phyloP scores from a whole-genome alignment of 2,329 filamentous ascomycete species.

The Clarireedia paspali region DNA sequence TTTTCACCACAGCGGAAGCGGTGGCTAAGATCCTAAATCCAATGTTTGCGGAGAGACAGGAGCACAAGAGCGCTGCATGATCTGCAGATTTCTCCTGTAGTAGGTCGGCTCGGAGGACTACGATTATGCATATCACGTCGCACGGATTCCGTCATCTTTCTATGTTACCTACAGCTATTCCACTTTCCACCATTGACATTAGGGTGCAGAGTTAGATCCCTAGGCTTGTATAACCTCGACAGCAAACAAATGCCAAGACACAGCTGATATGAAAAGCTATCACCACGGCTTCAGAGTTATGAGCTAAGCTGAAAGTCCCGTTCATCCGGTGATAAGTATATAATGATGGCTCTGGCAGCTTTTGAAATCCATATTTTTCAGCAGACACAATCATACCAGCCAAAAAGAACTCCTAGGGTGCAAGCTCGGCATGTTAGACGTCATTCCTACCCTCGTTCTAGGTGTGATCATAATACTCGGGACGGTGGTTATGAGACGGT shows the following conservation, averaged over 20 bases:
- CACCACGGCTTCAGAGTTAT: background rate
- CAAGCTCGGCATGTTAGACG: conserved; percentile 4
- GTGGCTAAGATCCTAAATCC: conserved; percentile 14
- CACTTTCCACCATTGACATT: background rate
- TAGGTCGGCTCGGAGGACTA: background rate
- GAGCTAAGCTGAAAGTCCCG: background rate
- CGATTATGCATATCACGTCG: background rate
- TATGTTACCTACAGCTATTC: background rate
- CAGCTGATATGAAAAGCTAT: background rate
- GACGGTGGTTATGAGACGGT: background rate
- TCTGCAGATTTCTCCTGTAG: background rate
- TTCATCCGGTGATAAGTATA: background rate
- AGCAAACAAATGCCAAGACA: background rate
- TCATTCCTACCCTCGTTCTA: conserved; percentile 1
- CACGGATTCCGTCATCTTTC: background rate
- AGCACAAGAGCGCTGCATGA: background rate
- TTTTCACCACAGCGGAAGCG: conserved; percentile 18
- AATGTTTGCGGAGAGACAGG: conserved; percentile 4
- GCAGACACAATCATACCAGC: background rate
- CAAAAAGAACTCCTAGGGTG: background rate
- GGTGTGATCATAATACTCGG: background rate
- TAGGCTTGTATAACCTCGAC: background rate
- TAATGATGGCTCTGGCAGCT: background rate
- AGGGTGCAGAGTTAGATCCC: background rate
- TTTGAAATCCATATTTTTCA: background rate